Base-by-base conservation (phyloP, 495 filamentous ascomycete species). In the Chaetomidium leptoderma region DNA sequence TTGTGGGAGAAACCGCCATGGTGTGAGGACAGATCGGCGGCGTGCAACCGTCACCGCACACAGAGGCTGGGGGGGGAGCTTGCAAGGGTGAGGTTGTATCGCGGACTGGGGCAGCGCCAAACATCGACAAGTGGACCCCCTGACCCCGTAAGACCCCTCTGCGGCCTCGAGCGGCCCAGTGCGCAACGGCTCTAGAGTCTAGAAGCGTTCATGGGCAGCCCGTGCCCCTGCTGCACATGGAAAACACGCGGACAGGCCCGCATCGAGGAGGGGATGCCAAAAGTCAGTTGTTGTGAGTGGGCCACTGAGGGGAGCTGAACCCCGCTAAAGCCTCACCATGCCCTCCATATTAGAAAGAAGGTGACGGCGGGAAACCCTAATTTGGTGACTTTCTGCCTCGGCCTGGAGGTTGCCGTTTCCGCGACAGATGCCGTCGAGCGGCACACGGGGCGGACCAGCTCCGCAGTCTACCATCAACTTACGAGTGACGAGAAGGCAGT, bases 1-100 rank as follows among this genome's bases (percentile, higher is more conserved):
- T 44, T 11, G 36, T 26, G 35, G 37, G 35, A 32, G 30, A 23
- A 14, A 33, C 19, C 26, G 50, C 19, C 9, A 14, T 23, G n/a
- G 37, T 53, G 35, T 32, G 54, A n/a, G 54, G 55, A 35, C 55
- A 50, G 55, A 50, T 43, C 35, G 55, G 36, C 55, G 23, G 26
- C 44, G 17, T 32, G 35, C 26, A 24, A 50, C 35, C 44, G 21
- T 6, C n/a, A 50, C 35, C 44, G 21, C 11, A 21, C 23, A 24
- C 26, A 8, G 17, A 49, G 19, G 11, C 35, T 40, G 54, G 45
- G 21, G 13, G 10, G 8, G 43, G 10, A 21, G 48, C 26, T 32
- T 48, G 45, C 54, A 48, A 57, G 54, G 45, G 24, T 57, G 54
- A 56, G 43, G 53, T 56, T 56, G 53, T 56, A 29, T 44, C 29